Evolutionary conservation across 345 rosid genomes (phyloP).

Genomic region (Reutealis trisperma): DNA sequence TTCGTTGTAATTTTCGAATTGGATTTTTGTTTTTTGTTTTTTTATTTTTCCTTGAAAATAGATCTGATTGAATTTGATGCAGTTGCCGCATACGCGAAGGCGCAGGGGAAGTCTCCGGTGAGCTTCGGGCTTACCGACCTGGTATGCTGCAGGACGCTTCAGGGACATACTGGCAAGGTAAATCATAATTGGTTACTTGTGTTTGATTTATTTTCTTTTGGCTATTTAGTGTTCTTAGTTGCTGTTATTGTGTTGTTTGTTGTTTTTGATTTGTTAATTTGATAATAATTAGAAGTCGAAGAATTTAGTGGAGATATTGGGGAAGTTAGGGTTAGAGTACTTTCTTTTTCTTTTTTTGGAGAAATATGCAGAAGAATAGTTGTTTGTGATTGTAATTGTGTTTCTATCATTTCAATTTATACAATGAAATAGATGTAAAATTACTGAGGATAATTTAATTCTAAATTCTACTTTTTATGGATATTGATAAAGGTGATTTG

Average conservation of each 20-base stretch:
- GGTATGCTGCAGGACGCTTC: slow-evolving; percentile 94
- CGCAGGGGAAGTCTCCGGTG: slow-evolving; percentile 67
- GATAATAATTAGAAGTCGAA: neutral
- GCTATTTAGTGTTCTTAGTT: neutral
- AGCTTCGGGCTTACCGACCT: slow-evolving; percentile 85
- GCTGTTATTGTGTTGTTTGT: neutral
- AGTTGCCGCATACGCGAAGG: slow-evolving; percentile 71
- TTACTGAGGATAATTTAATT: neutral
- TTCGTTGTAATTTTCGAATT: neutral
- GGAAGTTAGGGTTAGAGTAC: neutral
- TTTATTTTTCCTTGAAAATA: slow-evolving; percentile 2
- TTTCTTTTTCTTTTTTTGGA: too few relatives aligned
- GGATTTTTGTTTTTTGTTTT: neutral
- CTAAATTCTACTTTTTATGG: neutral
- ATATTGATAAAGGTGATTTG: neutral
- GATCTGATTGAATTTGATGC: slow-evolving; percentile 30
- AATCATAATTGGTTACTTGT: neutral
- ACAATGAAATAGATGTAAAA: neutral
- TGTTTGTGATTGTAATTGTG: neutral
- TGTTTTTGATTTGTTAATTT: neutral
- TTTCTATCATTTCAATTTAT: neutral
- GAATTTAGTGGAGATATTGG: neutral
- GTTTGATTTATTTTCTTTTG: neutral
- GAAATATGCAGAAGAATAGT: neutral
- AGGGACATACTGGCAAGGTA: slow-evolving; percentile 97